Base-by-base conservation (phyloP, 306 rosid species). In the Calophaca sinica region DNA sequence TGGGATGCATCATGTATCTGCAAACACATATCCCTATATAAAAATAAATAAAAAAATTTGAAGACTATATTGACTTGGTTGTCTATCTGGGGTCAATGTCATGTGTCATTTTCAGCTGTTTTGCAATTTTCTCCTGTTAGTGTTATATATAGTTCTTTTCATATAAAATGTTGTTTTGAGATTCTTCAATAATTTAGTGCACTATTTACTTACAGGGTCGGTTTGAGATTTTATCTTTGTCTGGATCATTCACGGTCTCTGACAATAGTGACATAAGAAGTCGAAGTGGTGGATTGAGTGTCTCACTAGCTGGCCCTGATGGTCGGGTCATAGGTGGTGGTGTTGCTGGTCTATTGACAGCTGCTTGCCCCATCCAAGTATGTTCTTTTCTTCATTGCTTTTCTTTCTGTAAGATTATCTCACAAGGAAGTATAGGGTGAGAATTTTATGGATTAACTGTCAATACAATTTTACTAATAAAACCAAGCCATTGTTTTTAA, bases 341-440 rank as follows among this genome's bases (percentile, higher is more conserved):
- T 41, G 82, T 93, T 81, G 93, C 91, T 70, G 98, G 98, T 78
- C 46, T 84, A 12, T 82, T 93, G 20, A 85, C 80, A 6, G 98
- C 98, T 62, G 98, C 96, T 32, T 78, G 93, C 44, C 97, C 93
- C 32, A 84, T 89, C 62, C 97, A 89, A 79, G 96, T 89, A 80
- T 69, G 89, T 7, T 45, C 20, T 32, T 54, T 65, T 10, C 72
- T 31, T n/a, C 0, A 6, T 26, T 70, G 35, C 59, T 59, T 26
- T 70, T 33, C 59, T 59, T 79, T 52, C 32, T 65, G 3, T 7
- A 53, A 38, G 7, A 58, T 38, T 36, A 20, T 20, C 26, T 20
- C 26, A 20, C 26, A 20, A 20, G 26, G 26, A 20, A 20, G 26
- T 20, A 20, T 20, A 20, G 26, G 26, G 26, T 20, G 26, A 20